Conservation (phyloP, 1,139 yeast genomes). For the Entelexis sorbosivorans region DNA sequence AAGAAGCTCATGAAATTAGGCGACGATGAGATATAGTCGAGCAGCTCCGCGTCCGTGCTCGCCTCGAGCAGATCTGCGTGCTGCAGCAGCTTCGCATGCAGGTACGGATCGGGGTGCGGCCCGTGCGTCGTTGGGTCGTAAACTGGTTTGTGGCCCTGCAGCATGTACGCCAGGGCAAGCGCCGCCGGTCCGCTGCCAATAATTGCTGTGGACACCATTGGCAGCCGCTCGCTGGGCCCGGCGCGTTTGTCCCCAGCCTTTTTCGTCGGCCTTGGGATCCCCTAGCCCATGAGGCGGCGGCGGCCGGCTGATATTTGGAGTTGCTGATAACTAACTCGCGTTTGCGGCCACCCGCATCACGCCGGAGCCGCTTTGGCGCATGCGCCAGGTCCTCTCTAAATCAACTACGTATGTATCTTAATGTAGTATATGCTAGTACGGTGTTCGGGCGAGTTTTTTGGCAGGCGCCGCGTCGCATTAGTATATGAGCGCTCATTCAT, state of each 20-base stretch:
- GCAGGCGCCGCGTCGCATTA: too few species aligned
- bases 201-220: not conserved
- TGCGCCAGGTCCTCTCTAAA: too few species aligned
- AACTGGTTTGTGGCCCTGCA: slow-evolving; percentile 1
- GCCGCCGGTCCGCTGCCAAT: slow-evolving; percentile 5
- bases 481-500: too few species aligned
- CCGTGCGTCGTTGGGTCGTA: not conserved
- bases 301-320: not conserved
- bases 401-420: too few species aligned
- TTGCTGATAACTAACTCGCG: too few species aligned
- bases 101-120: slow-evolving; percentile 4
- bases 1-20: not conserved
- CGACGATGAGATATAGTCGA: not conserved
- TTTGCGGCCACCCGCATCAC: too few species aligned
- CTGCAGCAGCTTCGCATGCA: not conserved
- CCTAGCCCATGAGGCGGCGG: not conserved
- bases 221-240: not conserved
- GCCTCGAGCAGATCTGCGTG: slow-evolving; percentile 2
- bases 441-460: too few species aligned
- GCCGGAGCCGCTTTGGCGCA: too few species aligned
- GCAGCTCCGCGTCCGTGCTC: not conserved
- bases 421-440: too few species aligned
- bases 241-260: not conserved
- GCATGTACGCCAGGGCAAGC: not conserved
- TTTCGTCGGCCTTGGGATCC: not conserved